Base-by-base conservation (phyloP, 257 asterid species). In the Solanum dulcamara region DNA sequence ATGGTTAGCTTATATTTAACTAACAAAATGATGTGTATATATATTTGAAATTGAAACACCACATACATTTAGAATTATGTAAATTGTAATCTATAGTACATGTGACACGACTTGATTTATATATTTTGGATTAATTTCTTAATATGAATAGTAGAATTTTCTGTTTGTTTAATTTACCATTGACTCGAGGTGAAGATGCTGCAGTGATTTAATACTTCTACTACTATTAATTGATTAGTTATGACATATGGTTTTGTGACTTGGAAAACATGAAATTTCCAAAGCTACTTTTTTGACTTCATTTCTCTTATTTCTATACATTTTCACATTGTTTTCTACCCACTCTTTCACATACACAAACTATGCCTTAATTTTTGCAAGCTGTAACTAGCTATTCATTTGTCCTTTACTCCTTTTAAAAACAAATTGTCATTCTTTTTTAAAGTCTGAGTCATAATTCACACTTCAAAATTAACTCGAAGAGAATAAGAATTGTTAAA, bases 251-350 rank as follows among this genome's bases (percentile, higher is more conserved):
- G 48, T 35, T 20, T 35, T 35, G 18, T 70, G 50, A 80, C 68
- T n/a, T 24, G 18, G 40, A 80, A 80, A 80, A 18, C 84, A 24
- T 80, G 32, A 51, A 59, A 55, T 59, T 42, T 35, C 74, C 70
- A 81, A 42, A 57, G 10, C 26, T 74, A 57, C 85, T 81, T 81
- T 81, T 81, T 81, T 81, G 57, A 81, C 85, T 81, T 81, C 38
- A 81, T 81, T 9, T 81, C 74, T 81, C 85, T 7, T 24, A 6
- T 74, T 42, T 74, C 81, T 18, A 81, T 81, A 22, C 22, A 55
- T 33, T 59, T 37, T 26, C 24, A 55, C 74, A 59, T 55, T 32
- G 71, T 81, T 81, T 51, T 60, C 84, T 81, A 55, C 35, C 37
- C 44, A 22, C 72, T 55, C 22, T 62, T 62, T 22, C 17, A 81